A percentile compares a stretch with the other conserved stretches of the same genome.
These are phyloP conservation scores for Fusarium algeriense DNA, from an alignment of 2,329 filamentous ascomycete species.

Conservation along the genomic window DNA sequence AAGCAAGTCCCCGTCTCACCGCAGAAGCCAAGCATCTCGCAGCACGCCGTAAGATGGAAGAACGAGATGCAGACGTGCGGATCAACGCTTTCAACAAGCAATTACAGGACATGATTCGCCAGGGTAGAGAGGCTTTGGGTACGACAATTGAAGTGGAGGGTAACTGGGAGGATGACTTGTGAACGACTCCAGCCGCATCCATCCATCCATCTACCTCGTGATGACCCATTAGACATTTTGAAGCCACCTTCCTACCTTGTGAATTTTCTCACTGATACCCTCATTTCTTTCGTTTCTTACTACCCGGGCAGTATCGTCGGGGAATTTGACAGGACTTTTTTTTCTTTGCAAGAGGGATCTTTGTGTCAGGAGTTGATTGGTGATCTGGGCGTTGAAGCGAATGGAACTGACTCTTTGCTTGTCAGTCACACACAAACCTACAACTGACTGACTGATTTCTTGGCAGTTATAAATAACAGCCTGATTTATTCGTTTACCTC, in stretches of 20 bases:
- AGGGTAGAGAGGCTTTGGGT: slow-evolving; percentile 88
- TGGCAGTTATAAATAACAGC: not conserved
- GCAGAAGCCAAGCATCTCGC: slow-evolving; percentile 80
- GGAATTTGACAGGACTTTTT: slow-evolving; percentile 2
- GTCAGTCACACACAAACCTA: slow-evolving; percentile 1
- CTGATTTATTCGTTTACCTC: slow-evolving; percentile 10
- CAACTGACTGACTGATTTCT: slow-evolving; percentile 18
- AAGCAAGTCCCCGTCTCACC: slow-evolving; percentile 64
- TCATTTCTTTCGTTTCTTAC: slow-evolving; percentile 25
- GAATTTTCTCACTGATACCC: slow-evolving; percentile 36
- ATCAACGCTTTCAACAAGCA: slow-evolving; percentile 84
- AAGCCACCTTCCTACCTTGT: slow-evolving; percentile 11
- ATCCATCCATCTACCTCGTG: slow-evolving; percentile 2
- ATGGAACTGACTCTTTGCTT: slow-evolving; percentile 13
- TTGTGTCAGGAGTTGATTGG: slow-evolving; percentile 24
- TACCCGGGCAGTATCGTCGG: slow-evolving; percentile 12
- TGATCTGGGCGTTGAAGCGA: slow-evolving; percentile 27
- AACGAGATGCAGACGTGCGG: slow-evolving; percentile 81
- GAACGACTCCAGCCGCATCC: slow-evolving; percentile 13
- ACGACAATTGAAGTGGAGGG: slow-evolving; percentile 73
- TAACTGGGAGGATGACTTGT: slow-evolving; percentile 57
- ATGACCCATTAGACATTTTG: slow-evolving; percentile 13
- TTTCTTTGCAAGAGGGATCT: slow-evolving; percentile 6
- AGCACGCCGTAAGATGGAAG: slow-evolving; percentile 77
- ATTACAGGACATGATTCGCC: slow-evolving; percentile 86